Evolutionary conservation across 371 early-diverging fungal genomes (phyloP).

Genomic region (Rhizopus stolonifer): DNA sequence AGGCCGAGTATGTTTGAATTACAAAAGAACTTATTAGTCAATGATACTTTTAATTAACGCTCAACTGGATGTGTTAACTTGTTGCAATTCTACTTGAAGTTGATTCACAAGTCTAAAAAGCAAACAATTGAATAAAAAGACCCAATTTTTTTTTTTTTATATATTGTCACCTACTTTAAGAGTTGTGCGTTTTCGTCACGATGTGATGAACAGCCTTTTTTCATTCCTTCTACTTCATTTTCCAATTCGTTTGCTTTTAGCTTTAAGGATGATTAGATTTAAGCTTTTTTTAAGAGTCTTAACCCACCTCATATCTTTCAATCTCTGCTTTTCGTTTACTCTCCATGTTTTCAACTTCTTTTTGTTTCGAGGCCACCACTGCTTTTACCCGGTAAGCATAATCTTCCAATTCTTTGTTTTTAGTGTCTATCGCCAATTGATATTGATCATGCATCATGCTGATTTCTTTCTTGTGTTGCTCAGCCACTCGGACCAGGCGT

Average conservation of each 20-base stretch:
- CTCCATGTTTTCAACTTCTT: constrained; percentile 33
- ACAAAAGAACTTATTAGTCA: constrained; percentile 1
- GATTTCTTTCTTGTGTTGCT: constrained; percentile 40
- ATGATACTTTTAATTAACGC: background rate
- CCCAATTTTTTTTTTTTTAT: background rate
- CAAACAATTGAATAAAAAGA: background rate
- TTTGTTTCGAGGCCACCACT: constrained; percentile 31
- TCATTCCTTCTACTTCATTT: constrained; percentile 22
- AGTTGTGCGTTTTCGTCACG: constrained; percentile 40
- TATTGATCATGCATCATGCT: constrained; percentile 37
- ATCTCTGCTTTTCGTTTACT: constrained; percentile 22
- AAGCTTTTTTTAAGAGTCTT: no score
- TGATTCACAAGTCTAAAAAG: constrained; percentile 31
- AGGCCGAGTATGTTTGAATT: constrained; percentile 6
- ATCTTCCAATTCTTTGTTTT: constrained; percentile 40
- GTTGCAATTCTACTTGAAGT: constrained; percentile 38
- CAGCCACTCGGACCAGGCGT: constrained; percentile 22
- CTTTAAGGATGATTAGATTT: no score
- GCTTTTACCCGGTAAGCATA: constrained; percentile 45
- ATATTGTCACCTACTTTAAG: constrained; percentile 18
- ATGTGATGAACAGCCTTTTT: constrained; percentile 22
- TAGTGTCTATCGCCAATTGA: constrained; percentile 31
- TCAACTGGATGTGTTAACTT: background rate
- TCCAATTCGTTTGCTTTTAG: constrained; percentile 27
- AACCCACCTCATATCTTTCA: constrained; percentile 43